Base-by-base conservation (phyloP, 2,329 filamentous ascomycete species). In the Microsporum audouinii region DNA sequence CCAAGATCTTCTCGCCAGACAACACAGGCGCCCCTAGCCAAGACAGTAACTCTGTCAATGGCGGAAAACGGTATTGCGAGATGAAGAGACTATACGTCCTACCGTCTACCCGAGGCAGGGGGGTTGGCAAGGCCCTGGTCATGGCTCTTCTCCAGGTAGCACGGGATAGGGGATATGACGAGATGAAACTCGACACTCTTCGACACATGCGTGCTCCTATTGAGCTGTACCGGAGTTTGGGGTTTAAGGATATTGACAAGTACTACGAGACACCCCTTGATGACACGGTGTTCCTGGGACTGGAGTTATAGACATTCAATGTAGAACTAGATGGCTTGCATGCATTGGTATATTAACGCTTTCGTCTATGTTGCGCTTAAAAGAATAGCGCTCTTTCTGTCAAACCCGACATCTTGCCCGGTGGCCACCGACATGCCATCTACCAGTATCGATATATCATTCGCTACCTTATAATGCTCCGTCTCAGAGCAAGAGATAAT, bases 251-350 rank as follows among this genome's bases (percentile, higher is more conserved):
- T 65, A 77, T 78, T 43, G 72, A 74, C 45, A 68, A 74, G 29
- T 85, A 85, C 66, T 84, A 85, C 69, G 75, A 81, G 12, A 84
- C 79, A 38, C 80, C 80, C 3, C 65, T 83, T 39, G 72, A 79
- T 58, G 77, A 75, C 33, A 83, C 81, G 5, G 71, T 79, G 14
- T 85, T 83, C 66, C 71, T 84, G 66, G 74, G 71, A 33, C 65
- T 78, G 61, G 66, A 66, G 17, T 63, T 66, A 14, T 62, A 36
- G 33, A 36, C 31, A 17, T 34, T 17, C 14, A 10, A 7, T 55
- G 17, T 12, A 55, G 29, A 27, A 27, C 3, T 55, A 23, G 51
- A 29, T 34, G n/a, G 31, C 12, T 36, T 55, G 31, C 3, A 17
- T 55, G 31, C 3, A 17, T 36, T 36, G 51, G 2, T 55, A 34